phyloP scores from a whole-genome alignment of 805 yeast species.

The Suhomyces sp. region DNA sequence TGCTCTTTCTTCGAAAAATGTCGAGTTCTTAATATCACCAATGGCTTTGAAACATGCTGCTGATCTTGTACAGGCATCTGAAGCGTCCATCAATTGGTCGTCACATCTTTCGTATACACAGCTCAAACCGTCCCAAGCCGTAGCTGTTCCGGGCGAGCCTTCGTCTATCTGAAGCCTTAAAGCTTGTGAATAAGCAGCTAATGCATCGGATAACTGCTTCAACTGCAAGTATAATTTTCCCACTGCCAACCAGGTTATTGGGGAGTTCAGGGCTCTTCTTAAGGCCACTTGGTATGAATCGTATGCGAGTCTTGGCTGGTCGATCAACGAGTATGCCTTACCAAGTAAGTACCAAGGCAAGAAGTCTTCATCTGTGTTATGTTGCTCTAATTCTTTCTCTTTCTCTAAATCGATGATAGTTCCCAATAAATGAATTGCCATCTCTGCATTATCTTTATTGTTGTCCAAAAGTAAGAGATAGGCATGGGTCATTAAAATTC shows the following conservation, averaged over 20 bases:
- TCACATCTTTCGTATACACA: constrained; percentile 64
- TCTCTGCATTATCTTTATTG: constrained; percentile 22
- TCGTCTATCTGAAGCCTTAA: constrained; percentile 50
- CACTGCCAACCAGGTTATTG: constrained; percentile 66
- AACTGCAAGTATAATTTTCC: constrained; percentile 58
- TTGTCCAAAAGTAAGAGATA: constrained; percentile 42
- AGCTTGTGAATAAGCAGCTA: constrained; percentile 67
- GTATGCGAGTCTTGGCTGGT: constrained; percentile 50
- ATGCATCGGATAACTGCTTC: constrained; percentile 61
- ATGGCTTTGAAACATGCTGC: constrained; percentile 47
- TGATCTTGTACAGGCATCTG: constrained; percentile 56
- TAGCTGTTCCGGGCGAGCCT: constrained; percentile 45
- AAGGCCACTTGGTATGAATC: constrained; percentile 55
- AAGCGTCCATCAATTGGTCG: constrained; percentile 56
- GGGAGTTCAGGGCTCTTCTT: constrained; percentile 48
- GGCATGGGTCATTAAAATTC: constrained; percentile 47
- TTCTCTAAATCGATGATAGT: constrained; percentile 28
- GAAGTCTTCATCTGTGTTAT: constrained; percentile 41
- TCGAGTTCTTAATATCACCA: constrained; percentile 42
- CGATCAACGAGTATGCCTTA: constrained; percentile 45
- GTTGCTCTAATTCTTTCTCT: constrained; percentile 11
- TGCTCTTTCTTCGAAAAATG: constrained; percentile 43
- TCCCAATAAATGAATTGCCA: constrained; percentile 36
- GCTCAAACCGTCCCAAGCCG: constrained; percentile 64
- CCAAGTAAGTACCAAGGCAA: constrained; percentile 59